Evolutionary conservation across 2,329 filamentous ascomycete genomes (phyloP).

Genomic region (Dothideomycetidae sp.): DNA sequence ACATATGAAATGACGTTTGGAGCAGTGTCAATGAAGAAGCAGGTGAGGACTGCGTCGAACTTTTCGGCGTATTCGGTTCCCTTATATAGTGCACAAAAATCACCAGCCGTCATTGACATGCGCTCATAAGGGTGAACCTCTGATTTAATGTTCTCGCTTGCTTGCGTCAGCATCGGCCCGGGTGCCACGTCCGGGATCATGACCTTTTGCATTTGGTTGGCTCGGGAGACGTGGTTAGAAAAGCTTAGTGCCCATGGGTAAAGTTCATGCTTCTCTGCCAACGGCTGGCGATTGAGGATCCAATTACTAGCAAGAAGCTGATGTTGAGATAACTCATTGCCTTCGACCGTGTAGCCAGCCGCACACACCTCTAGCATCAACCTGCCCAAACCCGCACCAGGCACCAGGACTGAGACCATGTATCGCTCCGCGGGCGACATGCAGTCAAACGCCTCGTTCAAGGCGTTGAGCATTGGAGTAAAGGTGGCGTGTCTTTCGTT

Average conservation of each 20-base stretch:
- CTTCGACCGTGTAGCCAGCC: conserved; percentile 61
- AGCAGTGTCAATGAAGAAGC: conserved; percentile 96
- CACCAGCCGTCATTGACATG: conserved; percentile 88
- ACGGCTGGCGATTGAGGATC: conserved; percentile 53
- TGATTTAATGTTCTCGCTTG: conserved; percentile 13
- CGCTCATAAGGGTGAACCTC: conserved; percentile 37
- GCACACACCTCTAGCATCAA: conserved; percentile 76
- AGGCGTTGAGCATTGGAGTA: conserved; percentile 52
- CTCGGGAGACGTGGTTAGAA: conserved; percentile 64
- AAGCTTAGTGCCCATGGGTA: conserved; percentile 81
- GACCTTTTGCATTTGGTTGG: conserved; percentile 61
- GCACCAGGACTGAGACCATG: conserved; percentile 56
- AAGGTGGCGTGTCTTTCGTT: conserved; percentile 66
- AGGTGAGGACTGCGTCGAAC: conserved; percentile 74
- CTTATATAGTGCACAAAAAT: conserved; percentile 79
- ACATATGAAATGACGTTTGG: conserved; percentile 86
- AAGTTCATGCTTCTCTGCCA: conserved; percentile 51
- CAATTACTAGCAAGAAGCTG: conserved; percentile 76
- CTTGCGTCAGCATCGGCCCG: conserved; percentile 22
- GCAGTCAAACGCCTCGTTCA: conserved; percentile 37
- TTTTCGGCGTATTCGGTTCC: conserved; percentile 43
- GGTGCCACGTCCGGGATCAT: conserved; percentile 59
- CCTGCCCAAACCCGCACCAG: conserved; percentile 76
- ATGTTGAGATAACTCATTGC: conserved; percentile 93
- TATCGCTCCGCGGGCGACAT: conserved; percentile 15